Base-by-base conservation (phyloP, 2,329 filamentous ascomycete genomes). In the Capronia americana region DNA sequence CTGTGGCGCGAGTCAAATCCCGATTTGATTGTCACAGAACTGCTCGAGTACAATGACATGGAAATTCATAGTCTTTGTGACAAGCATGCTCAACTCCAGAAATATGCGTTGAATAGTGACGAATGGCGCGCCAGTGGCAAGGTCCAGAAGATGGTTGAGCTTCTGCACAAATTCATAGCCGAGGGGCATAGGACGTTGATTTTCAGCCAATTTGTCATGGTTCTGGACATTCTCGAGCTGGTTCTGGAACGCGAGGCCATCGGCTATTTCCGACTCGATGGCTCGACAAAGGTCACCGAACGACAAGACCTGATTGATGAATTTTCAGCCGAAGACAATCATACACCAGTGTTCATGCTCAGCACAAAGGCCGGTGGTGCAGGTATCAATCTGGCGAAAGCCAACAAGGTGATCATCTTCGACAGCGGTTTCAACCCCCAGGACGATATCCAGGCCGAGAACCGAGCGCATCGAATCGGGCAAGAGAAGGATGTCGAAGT, bases 371-470 rank as follows among this genome's bases (percentile, higher is more conserved):
- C 94, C 0, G 95, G 95, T 60, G 95, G 95, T n/a, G 95, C 94
- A 0, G 95, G 95, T 48, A 96, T 99, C 81, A 99, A 99, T 78
- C 81, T 99, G 62, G 95, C 94, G 7, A 92, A 91, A 41, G 95
- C 95, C 4, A 98, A 98, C 82, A 98, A 97, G 79, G 94, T 99
- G 72, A 88, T 99, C 78, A 95, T 99, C 74, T 97, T 98, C 77
- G 95, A 99, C 78, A 91, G 91, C 70, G 92, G 90, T n/a, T 97
- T 97, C 81, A 99, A 99, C 73, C 95, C 95, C 0, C 95, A 99
- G 76, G 94, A 98, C 72, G 95, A 99, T 75, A 89, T 97, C n/a
- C 95, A 99, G 77, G 95, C 95, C 0, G 95, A 98, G 82, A 98
- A 99, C 77, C 89, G 95, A 20, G 95, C 95, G 0, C 95, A 99